phyloP scores from a whole-genome alignment of 257 asterid species.

The Scutellaria barbata region DNA sequence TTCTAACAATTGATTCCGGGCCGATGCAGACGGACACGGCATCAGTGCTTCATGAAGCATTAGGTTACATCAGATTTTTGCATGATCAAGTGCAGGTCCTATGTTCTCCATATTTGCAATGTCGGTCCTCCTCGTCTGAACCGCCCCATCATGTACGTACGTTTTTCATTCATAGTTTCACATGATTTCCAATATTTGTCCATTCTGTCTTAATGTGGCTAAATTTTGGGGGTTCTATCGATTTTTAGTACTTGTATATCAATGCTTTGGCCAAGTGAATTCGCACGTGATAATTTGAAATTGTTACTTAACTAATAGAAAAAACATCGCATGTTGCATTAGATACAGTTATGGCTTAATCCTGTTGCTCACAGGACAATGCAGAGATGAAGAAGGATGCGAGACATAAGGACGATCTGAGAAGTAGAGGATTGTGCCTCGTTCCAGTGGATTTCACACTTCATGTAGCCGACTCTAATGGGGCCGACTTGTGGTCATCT shows the following conservation, averaged over 20 bases:
- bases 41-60: slow-evolving; percentile 91
- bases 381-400: slow-evolving; percentile 26
- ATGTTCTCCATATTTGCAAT: slow-evolving; percentile 80
- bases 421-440: slow-evolving; percentile 82
- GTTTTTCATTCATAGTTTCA: background rate
- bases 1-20: too few relatives aligned
- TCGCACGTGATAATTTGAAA: too few relatives aligned
- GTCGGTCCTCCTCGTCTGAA: slow-evolving; percentile 39
- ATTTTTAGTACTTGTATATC: too few relatives aligned
- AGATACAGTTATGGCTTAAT: too few relatives aligned
- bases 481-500: slow-evolving; percentile 91
- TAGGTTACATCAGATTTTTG: slow-evolving; percentile 80
- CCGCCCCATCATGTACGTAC: slow-evolving; percentile 41
- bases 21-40: slow-evolving; percentile 84
- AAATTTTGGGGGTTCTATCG: too few relatives aligned
- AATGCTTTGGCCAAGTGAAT: background rate
- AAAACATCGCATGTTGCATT: too few relatives aligned
- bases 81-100: slow-evolving; percentile 90
- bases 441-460: slow-evolving; percentile 67
- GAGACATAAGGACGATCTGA: slow-evolving; percentile 44
- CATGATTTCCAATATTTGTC: background rate
- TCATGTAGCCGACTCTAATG: slow-evolving; percentile 67
- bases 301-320: background rate
- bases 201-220: too few relatives aligned
- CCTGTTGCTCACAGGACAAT: slow-evolving; percentile 30